phyloP scores from a whole-genome alignment of 2,329 filamentous ascomycete genomes.

The Ceratocystis ficicola region DNA sequence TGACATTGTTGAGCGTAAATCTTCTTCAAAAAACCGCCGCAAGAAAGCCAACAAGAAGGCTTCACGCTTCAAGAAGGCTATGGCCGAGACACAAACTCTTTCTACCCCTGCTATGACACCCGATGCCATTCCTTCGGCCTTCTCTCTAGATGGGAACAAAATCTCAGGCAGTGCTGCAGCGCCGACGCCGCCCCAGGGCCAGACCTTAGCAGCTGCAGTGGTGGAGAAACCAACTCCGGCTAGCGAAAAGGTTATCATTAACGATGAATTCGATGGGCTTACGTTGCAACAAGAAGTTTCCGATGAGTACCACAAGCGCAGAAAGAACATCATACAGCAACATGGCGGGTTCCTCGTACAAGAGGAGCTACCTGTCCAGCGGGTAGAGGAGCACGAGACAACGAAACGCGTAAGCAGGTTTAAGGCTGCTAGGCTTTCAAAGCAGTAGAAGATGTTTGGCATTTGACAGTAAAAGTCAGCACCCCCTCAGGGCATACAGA shows the following conservation, averaged over 20 bases:
- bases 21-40: slow-evolving; percentile 22
- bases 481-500: no score
- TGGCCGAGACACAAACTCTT: not conserved
- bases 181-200: slow-evolving; percentile 30
- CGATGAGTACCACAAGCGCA: slow-evolving; percentile 67
- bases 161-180: slow-evolving; percentile 36
- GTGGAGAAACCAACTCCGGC: slow-evolving; percentile 40
- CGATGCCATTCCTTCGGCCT: slow-evolving; percentile 17
- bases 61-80: slow-evolving; percentile 43
- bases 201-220: slow-evolving; percentile 47
- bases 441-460: slow-evolving; percentile 30
- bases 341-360: slow-evolving; percentile 71
- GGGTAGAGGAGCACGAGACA: slow-evolving; percentile 55
- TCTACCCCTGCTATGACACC: slow-evolving; percentile 17
- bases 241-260: slow-evolving; percentile 16
- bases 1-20: slow-evolving; percentile 41
- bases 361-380: slow-evolving; percentile 53
- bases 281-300: slow-evolving; percentile 61
- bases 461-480: no score
- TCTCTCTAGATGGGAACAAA: slow-evolving; percentile 19
- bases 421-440: slow-evolving; percentile 54
- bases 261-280: slow-evolving; percentile 43
- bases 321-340: slow-evolving; percentile 70
- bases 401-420: slow-evolving; percentile 58
- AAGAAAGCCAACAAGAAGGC: slow-evolving; percentile 28